Evolutionary conservation across 108 stramenopile species (phyloP).

Genomic region (Cyclostephanos invisitatus): DNA sequence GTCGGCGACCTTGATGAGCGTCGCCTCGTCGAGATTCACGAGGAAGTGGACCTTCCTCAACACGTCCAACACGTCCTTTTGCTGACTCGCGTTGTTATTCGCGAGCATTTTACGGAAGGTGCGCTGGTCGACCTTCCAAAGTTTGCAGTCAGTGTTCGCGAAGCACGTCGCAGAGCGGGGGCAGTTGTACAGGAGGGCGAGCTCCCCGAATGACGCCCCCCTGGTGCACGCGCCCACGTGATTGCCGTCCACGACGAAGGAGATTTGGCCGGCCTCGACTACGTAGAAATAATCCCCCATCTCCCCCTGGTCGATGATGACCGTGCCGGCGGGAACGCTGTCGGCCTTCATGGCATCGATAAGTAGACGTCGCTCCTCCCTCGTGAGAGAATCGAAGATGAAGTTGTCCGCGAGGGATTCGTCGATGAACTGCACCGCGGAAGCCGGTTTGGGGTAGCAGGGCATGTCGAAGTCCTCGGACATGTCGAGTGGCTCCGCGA

Average conservation of each 20-base stretch:
- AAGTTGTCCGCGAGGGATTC: constrained; percentile 83
- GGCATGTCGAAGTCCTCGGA: constrained; percentile 75
- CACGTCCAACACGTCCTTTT: constrained; percentile 54
- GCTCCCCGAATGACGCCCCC: constrained; percentile 89
- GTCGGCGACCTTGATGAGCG: constrained; percentile 78
- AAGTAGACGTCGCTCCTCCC: constrained; percentile 69
- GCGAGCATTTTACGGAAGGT: constrained; percentile 92
- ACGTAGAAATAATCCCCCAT: constrained; percentile 90
- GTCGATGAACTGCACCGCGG: constrained; percentile 83
- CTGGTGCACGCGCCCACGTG: constrained; percentile 80
- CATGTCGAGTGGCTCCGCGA: constrained; percentile 79
- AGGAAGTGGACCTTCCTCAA: constrained; percentile 68
- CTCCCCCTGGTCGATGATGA: constrained; percentile 91
- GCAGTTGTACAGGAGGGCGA: constrained; percentile 88
- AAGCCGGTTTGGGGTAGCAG: constrained; percentile 71
- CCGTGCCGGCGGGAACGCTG: constrained; percentile 71
- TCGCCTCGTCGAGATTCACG: constrained; percentile 67
- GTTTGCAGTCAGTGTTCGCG: constrained; percentile 71
- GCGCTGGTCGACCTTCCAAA: constrained; percentile 88
- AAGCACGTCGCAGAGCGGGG: constrained; percentile 89
- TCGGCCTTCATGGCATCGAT: constrained; percentile 91
- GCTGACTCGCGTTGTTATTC: constrained; percentile 75
- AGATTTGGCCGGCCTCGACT: constrained; percentile 85
- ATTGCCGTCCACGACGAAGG: constrained; percentile 84
- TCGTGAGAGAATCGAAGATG: constrained; percentile 80